Conservation (phyloP, 106 monocot species). For the Dioscorea dumetorum region DNA sequence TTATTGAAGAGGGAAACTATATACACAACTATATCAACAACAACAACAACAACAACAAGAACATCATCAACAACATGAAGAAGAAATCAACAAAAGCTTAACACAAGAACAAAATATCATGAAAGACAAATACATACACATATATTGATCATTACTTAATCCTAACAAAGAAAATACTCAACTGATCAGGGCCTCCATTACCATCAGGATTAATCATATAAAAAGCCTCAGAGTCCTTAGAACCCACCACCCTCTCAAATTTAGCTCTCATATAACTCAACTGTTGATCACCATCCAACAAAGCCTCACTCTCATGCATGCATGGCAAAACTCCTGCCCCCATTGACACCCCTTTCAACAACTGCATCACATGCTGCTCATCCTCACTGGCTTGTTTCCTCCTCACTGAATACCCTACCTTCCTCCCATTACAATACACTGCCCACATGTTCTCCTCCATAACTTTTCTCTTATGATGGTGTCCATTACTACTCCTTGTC, state of each 20-base stretch:
- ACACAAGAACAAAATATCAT: no score
- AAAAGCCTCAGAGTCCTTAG: slow-evolving; percentile 62
- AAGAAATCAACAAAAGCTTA: no score
- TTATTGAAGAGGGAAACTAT: no score
- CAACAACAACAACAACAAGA: no score
- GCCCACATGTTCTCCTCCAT: slow-evolving; percentile 69
- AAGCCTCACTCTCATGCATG: background rate
- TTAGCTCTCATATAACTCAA: slow-evolving; percentile 57
- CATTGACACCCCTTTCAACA: slow-evolving; percentile 67
- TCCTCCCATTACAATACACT: slow-evolving; percentile 67
- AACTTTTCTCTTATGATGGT: slow-evolving; percentile 28
- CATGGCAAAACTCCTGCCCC: slow-evolving; percentile 70
- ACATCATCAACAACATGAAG: no score
- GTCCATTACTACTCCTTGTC: slow-evolving; percentile 23
- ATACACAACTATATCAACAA: no score
- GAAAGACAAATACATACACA: no score
- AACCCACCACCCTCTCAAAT: slow-evolving; percentile 67
- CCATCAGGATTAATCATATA: slow-evolving; percentile 74
- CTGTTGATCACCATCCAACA: slow-evolving; percentile 20
- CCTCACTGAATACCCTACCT: slow-evolving; percentile 54
- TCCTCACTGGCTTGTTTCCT: slow-evolving; percentile 45
- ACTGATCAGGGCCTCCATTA: slow-evolving; percentile 30
- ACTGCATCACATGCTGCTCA: slow-evolving; percentile 55
- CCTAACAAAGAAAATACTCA: slow-evolving; percentile 67
- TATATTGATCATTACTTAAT: slow-evolving; percentile 25